Conservation (phyloP, 2,329 filamentous ascomycete species). For the Leptosphaerulina australis region DNA sequence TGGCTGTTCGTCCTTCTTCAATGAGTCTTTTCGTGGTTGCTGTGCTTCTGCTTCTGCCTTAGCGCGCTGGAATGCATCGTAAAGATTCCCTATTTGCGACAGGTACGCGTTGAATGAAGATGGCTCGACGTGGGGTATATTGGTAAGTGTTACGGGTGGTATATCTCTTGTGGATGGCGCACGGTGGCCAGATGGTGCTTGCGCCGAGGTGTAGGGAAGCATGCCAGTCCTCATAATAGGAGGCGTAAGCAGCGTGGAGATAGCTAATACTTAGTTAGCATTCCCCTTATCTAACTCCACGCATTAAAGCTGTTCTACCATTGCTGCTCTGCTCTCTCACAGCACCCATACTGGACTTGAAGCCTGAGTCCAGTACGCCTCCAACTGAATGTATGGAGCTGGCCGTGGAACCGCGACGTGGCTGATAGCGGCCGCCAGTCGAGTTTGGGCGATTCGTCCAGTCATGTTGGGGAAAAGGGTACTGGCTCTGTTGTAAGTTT, state of each 20-base stretch:
- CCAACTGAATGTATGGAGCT: conserved; percentile 90
- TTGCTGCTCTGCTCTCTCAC: conserved; percentile 81
- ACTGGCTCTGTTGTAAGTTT: conserved; percentile 51
- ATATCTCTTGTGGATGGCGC: conserved; percentile 88
- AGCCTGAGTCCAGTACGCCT: conserved; percentile 76
- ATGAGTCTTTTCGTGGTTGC: conserved; percentile 54
- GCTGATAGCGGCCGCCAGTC: conserved; percentile 54
- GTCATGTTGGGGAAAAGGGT: conserved; percentile 66
- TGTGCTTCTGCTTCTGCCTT: conserved; percentile 75
- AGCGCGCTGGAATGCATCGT: conserved; percentile 84
- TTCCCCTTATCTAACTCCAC: neutral
- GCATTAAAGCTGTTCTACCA: conserved; percentile 52
- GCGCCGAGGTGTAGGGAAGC: conserved; percentile 75
- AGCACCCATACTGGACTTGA: conserved; percentile 62
- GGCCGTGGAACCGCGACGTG: conserved; percentile 78
- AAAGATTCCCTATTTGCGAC: conserved; percentile 81
- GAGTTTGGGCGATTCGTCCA: conserved; percentile 55
- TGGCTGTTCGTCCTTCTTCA: conserved; percentile 57
- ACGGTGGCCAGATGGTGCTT: conserved; percentile 73
- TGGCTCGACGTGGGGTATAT: conserved; percentile 79
- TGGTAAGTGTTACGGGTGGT: conserved; percentile 87
- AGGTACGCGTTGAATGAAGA: conserved; percentile 85
- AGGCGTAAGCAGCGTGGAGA: conserved; percentile 89
- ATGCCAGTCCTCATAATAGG: conserved; percentile 89
- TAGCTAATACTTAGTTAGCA: conserved; percentile 62